Conservation (phyloP, 495 filamentous ascomycete genomes). For the Schizothecium vesticola region DNA sequence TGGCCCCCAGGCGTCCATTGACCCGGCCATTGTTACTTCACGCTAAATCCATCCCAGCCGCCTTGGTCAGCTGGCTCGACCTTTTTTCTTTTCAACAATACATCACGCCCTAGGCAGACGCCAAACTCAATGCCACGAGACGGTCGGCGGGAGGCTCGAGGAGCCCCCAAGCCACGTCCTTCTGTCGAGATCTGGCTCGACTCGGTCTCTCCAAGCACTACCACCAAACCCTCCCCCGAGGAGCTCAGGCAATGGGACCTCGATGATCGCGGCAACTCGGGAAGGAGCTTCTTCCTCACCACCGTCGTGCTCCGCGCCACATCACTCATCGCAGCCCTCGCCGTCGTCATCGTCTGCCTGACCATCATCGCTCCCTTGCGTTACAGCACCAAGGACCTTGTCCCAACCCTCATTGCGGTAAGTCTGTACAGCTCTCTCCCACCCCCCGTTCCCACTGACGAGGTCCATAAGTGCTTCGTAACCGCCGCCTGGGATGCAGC, state of each 20-base stretch:
- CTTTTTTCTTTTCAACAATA: neutral
- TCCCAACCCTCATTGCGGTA: neutral
- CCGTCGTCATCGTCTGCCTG: constrained; percentile 4
- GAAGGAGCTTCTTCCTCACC: constrained; percentile 12
- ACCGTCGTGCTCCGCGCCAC: constrained; percentile 14
- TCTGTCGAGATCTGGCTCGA: constrained; percentile 26
- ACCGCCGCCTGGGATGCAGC: neutral
- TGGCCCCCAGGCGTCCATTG: too few species aligned
- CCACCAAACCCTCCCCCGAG: constrained; percentile 10
- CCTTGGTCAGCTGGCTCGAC: neutral
- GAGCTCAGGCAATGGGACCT: constrained; percentile 21
- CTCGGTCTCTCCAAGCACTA: constrained; percentile 10
- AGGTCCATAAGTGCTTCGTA: constrained; percentile 36
- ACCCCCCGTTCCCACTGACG: neutral
- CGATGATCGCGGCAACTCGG: constrained; percentile 4
- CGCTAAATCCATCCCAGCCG: neutral
- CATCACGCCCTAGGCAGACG: neutral
- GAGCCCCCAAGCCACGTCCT: constrained; percentile 4
- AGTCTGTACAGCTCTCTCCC: neutral
- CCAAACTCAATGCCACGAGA: neutral
- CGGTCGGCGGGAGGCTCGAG: neutral
- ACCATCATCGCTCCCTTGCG: neutral
- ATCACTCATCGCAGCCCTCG: constrained; percentile 14
- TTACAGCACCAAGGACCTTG: neutral
- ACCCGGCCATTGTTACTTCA: neutral